Evolutionary conservation across 1,284 basidiomycete genomes (phyloP).

Genomic region (Cryptococcus floricola): DNA sequence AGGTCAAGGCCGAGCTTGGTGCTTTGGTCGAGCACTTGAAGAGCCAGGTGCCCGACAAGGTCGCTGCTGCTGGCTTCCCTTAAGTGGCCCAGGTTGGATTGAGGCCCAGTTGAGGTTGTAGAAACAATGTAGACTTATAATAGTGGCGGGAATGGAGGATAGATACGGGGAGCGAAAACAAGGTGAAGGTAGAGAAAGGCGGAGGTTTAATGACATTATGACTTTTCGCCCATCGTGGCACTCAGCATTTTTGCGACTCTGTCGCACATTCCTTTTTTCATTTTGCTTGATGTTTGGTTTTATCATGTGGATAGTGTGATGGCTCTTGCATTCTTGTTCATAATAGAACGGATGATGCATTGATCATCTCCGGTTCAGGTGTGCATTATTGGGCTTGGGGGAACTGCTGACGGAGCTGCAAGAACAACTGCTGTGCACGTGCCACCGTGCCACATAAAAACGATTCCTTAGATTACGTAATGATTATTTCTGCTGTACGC

Average conservation of each 20-base stretch:
- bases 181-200: background rate
- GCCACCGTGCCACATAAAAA: too few relatives aligned
- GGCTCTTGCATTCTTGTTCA: background rate
- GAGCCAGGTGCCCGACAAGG: constrained; percentile 47
- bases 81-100: background rate
- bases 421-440: too few relatives aligned
- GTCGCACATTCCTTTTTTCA: background rate
- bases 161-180: background rate
- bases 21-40: constrained; percentile 70
- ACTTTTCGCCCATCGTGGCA: background rate
- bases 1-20: constrained; percentile 69
- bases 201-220: constrained; percentile 3
- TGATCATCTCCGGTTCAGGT: background rate
- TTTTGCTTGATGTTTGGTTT: background rate
- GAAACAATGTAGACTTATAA: background rate
- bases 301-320: background rate
- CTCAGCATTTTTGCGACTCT: background rate
- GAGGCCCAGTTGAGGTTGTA: background rate
- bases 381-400: background rate
- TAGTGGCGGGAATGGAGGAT: background rate
- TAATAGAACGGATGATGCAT: constrained; percentile 2
- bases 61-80: constrained; percentile 43
- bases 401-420: background rate
- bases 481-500: background rate
- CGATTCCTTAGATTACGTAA: too few relatives aligned